Conservation (phyloP, 371 early-diverging fungal genomes). For the Coemansia linderi region DNA sequence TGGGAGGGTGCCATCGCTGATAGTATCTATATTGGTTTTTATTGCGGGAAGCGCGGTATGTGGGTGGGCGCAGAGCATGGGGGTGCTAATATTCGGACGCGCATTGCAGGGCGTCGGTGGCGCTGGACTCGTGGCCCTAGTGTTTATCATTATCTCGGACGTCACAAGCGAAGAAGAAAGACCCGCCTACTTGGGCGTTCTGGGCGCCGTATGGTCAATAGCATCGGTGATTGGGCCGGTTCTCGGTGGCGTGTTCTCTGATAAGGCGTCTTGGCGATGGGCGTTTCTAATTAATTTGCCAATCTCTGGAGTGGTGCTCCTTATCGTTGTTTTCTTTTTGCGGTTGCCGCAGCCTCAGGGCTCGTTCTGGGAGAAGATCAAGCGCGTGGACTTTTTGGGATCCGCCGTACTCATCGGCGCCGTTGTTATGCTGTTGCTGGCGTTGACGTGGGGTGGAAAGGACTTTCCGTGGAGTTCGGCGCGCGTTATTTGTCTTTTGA, state of each 20-base stretch:
- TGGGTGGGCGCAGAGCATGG: constrained; percentile 62
- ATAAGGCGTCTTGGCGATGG: constrained; percentile 69
- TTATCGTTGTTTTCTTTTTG: constrained; percentile 58
- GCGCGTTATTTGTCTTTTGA: constrained; percentile 57
- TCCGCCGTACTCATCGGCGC: constrained; percentile 58
- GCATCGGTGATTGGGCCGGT: constrained; percentile 66
- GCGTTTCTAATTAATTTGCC: constrained; percentile 68
- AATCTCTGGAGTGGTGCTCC: constrained; percentile 56
- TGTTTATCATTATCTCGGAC: constrained; percentile 80
- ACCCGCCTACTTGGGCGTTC: constrained; percentile 64
- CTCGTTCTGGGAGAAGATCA: constrained; percentile 56
- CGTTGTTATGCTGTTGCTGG: constrained; percentile 60
- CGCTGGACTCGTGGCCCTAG: constrained; percentile 72
- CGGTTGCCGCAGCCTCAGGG: constrained; percentile 56
- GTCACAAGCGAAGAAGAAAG: constrained; percentile 68
- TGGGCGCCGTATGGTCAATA: constrained; percentile 66
- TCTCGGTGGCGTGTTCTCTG: constrained; percentile 56
- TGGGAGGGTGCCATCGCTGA: constrained; percentile 65
- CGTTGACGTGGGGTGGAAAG: constrained; percentile 65
- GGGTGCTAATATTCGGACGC: constrained; percentile 72
- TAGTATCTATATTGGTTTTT: constrained; percentile 57
- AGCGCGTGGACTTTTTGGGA: constrained; percentile 61
- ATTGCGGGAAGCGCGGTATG: constrained; percentile 59
- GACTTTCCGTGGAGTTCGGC: constrained; percentile 60
- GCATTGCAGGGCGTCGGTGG: constrained; percentile 81